Percentiles rank a stretch among this genome's conserved stretches.
Conservation (phyloP, 345 rosid genomes). For the Clausena lansium region DNA sequence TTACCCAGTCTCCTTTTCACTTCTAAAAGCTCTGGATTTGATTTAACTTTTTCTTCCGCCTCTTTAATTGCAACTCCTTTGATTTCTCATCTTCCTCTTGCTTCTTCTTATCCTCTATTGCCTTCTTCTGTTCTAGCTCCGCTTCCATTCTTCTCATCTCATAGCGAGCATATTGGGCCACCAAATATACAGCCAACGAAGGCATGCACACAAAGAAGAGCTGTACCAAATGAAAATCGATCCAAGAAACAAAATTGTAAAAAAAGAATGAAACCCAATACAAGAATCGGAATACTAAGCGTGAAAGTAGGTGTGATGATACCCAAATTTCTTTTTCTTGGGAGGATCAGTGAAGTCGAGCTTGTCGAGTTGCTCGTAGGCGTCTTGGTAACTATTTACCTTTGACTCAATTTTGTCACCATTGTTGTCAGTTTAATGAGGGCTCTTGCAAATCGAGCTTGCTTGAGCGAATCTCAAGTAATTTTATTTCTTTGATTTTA, state of each 20-base stretch:
- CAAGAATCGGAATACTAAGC: neutral
- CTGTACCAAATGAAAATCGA: conserved; percentile 93
- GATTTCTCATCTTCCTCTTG: conserved; percentile 54
- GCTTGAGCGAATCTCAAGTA: conserved; percentile 15
- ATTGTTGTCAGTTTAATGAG: conserved; percentile 24
- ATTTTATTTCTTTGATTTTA: too few relatives aligned
- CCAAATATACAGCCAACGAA: conserved; percentile 81
- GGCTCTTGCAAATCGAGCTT: conserved; percentile 29
- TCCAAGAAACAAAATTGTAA: neutral
- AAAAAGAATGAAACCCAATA: neutral
- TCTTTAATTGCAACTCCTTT: conserved; percentile 46
- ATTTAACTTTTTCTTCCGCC: conserved; percentile 35
- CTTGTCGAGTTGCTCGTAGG: conserved; percentile 64
- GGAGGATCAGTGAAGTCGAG: too few relatives aligned
- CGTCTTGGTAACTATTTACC: conserved; percentile 47
- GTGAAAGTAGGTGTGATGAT: conserved; percentile 13
- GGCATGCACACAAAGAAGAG: conserved; percentile 94
- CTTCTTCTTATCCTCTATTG: conserved; percentile 34
- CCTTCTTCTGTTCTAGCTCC: conserved; percentile 57
- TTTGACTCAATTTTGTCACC: conserved; percentile 37
- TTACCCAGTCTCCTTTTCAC: conserved; percentile 69
- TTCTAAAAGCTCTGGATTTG: conserved; percentile 43
- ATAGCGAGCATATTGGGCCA: conserved; percentile 81
- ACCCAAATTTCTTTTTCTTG: conserved; percentile 83
- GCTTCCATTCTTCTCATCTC: conserved; percentile 87